Evolutionary conservation across 1,139 yeast genomes (phyloP), one percentile per base, ranked within the genome.

Genomic region (Arxiozyma bovina): DNA sequence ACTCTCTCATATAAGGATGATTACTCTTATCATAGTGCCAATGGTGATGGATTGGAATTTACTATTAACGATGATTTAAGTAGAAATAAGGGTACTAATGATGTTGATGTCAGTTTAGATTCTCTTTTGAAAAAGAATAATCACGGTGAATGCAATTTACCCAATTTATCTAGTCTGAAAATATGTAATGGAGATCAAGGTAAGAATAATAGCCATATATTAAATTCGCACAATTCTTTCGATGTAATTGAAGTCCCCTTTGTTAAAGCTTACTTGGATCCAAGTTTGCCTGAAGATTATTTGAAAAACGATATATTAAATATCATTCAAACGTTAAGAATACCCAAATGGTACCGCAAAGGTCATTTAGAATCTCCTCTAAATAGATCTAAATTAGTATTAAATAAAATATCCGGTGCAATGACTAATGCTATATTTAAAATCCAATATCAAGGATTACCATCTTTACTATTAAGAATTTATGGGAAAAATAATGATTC

Each of bases 401-500:
- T 91, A 53, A 72, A 70, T 21, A 77, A 96, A 61, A 87, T 93
- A 52, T 81, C 88, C 34, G 98, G 99, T 15, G 99, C 99, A 0
- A 77, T 93, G 68, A 93, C 99, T 30, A 93, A 93, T 68, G 86
- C 94, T 34, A 87, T 93, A 54, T 90, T 87, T 70, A 82, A 83
- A 62, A 78, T 90, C 4, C 76, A 70, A 50, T 74, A 80, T 56
- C 62, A 61, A 7, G 44, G 54, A 17, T 61, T 71, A 50, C 75
- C 77, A 1, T 66, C 76, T 1, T 72, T 93, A 46, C 74, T 93
- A 51, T 73, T 93, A 58, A 74, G 99, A 60, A 83, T 93, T 12
- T 93, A 90, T 64, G 99, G 99, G n/a, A 87, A 87, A 48, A 89
- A 90, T 65, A 95, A 85, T 5, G 96, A 83, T 54, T 80, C 85